Conservation (phyloP, 805 yeast genomes). For the Pachysolen tannophilus region DNA sequence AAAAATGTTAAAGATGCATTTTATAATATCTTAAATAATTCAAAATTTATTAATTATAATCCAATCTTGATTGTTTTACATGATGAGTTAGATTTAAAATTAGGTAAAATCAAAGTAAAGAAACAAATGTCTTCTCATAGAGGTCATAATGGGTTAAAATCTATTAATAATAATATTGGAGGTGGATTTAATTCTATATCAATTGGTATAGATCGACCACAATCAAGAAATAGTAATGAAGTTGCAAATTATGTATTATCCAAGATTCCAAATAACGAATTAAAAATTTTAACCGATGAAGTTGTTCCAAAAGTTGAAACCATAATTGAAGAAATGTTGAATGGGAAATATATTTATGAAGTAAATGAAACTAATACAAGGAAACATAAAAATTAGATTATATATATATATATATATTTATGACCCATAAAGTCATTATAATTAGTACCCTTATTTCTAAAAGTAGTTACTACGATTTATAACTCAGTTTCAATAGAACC, state of each 20-base stretch:
- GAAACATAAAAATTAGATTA: too few species aligned
- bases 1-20: constrained; percentile 41
- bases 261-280: constrained; percentile 39
- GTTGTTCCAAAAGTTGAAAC: constrained; percentile 33
- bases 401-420: too few species aligned
- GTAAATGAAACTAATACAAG: constrained; percentile 6
- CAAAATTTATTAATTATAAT: constrained; percentile 17
- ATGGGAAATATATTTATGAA: constrained; percentile 21
- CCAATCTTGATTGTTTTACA: constrained; percentile 54
- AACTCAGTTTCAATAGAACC: too few species aligned
- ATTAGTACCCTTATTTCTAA: too few species aligned
- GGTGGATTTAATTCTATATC: constrained; percentile 55
- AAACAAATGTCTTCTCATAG: constrained; percentile 53
- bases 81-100: constrained; percentile 64
- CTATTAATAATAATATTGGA: constrained; percentile 41
- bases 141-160: constrained; percentile 80
- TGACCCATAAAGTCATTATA: too few species aligned
- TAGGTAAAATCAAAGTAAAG: constrained; percentile 62
- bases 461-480: too few species aligned
- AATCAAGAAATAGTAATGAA: constrained; percentile 25
- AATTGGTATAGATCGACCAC: constrained; percentile 73
- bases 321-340: constrained; percentile 27
- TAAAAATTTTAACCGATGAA: constrained; percentile 27
- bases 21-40: constrained; percentile 25
- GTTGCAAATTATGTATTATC: constrained; percentile 62